Conservation (phyloP, 106 monocot genomes). For the Dendrobium nobile region DNA sequence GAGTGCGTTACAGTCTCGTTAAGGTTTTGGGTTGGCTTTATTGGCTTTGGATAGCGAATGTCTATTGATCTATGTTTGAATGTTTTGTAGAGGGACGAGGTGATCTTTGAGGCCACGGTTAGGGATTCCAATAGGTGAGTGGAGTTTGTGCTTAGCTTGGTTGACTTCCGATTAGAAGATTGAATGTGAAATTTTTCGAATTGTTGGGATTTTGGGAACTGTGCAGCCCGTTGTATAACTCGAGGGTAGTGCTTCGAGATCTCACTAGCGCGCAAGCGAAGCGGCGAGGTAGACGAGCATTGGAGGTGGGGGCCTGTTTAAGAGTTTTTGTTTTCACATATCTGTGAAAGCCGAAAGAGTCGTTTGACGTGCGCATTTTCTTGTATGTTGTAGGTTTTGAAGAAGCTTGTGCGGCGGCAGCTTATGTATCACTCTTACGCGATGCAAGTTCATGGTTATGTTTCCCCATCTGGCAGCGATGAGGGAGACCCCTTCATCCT, state of each 20-base stretch:
- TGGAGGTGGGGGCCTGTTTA: constrained; percentile 48
- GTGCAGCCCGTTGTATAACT: constrained; percentile 63
- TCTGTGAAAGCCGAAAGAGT: background rate
- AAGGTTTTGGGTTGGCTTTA: background rate
- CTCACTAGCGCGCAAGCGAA: constrained; percentile 67
- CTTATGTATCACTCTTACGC: constrained; percentile 93
- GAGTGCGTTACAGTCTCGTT: constrained; percentile 28
- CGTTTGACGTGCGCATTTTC: background rate
- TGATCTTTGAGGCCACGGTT: constrained; percentile 88
- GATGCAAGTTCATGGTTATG: constrained; percentile 90
- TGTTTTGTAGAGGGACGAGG: constrained; percentile 64
- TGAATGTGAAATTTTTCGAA: background rate
- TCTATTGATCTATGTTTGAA: constrained; percentile 3
- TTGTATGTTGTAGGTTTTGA: constrained; percentile 49
- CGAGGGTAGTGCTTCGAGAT: constrained; percentile 81
- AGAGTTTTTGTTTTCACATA: background rate
- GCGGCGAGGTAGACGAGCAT: constrained; percentile 77
- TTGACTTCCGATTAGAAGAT: background rate
- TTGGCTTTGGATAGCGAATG: background rate
- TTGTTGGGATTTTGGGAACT: background rate
- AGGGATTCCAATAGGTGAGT: constrained; percentile 57
- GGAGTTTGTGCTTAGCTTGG: background rate
- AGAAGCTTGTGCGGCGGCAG: constrained; percentile 68
- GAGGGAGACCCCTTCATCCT: constrained; percentile 46
- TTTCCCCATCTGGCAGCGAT: constrained; percentile 21